These are phyloP conservation scores for Populus hybrid DNA, from an alignment of 441 rosid species.

Conservation along the genomic window DNA sequence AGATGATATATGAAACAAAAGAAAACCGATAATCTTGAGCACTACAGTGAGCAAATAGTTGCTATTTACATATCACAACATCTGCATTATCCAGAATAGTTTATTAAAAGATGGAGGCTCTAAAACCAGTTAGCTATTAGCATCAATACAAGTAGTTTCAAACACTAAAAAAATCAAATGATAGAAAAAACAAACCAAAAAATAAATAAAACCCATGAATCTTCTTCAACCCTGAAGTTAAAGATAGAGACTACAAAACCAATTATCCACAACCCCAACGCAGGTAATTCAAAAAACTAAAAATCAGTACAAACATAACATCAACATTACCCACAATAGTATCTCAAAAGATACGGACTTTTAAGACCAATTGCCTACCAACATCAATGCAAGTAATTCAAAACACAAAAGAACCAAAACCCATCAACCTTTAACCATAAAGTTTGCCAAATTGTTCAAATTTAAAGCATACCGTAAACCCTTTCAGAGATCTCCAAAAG, in stretches of 20 bases:
- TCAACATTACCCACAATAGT: not conserved
- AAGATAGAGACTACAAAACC: not conserved
- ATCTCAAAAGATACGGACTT: not conserved
- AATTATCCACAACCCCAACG: not conserved
- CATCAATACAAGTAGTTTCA: not conserved
- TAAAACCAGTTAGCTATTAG: not conserved
- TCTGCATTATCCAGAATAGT: not conserved
- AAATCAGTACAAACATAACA: not conserved
- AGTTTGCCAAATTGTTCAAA: slow-evolving; percentile 2
- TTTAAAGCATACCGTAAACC: slow-evolving; percentile 62
- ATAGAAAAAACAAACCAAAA: not conserved
- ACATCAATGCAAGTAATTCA: not conserved
- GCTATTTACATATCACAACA: not conserved
- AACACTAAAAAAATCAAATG: not conserved
- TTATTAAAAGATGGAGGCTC: not conserved
- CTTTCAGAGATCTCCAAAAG: slow-evolving; percentile 89
- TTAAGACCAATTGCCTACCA: not conserved
- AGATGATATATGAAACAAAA: not conserved
- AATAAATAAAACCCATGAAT: not conserved
- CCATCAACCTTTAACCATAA: slow-evolving; percentile 8
- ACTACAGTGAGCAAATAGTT: not conserved
- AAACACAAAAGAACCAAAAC: slow-evolving; percentile 8
- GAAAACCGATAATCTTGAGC: not conserved
- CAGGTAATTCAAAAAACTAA: not conserved
- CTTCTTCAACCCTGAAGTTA: not conserved